A percentile compares a stretch with the other conserved stretches of the same genome.
Conservation (phyloP, 2,329 filamentous ascomycete species). For the Escovopsis weberi region DNA sequence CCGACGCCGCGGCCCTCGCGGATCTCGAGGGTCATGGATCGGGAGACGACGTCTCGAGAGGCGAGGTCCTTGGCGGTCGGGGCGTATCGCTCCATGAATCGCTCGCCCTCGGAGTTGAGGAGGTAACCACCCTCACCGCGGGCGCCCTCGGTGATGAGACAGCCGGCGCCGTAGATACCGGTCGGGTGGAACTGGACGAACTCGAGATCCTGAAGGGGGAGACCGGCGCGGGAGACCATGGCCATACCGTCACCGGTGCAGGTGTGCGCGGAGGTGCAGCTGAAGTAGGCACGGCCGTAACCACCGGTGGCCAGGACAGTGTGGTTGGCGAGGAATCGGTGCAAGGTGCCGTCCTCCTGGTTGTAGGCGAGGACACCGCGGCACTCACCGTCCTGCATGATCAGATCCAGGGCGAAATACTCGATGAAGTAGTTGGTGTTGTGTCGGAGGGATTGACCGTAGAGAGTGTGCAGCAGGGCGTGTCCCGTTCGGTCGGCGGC, state of each 20-base stretch:
- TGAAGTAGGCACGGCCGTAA: conserved; percentile 97
- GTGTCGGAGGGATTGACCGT: conserved; percentile 90
- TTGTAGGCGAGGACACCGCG: conserved; percentile 96
- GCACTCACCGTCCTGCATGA: conserved; percentile 96
- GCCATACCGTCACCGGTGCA: conserved; percentile 99
- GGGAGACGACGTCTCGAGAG: conserved; percentile 87
- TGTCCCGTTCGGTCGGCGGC: conserved; percentile 95
- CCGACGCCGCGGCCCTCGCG: conserved; percentile 94
- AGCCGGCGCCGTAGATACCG: conserved; percentile 96
- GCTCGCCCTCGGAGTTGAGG: conserved; percentile 93
- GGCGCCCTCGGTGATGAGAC: conserved; percentile 93
- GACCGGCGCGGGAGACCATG: conserved; percentile 94
- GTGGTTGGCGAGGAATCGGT: conserved; percentile 93
- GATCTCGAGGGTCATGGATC: conserved; percentile 97
- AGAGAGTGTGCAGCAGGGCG: conserved; percentile 94
- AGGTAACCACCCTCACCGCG: conserved; percentile 98
- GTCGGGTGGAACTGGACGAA: conserved; percentile 99
- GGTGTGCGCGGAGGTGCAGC: conserved; percentile 93
- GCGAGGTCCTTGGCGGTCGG: conserved; percentile 97
- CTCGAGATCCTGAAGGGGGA: conserved; percentile 97
- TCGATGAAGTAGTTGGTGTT: conserved; percentile 99
- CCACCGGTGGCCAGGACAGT: conserved; percentile 94
- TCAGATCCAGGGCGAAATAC: conserved; percentile 91
- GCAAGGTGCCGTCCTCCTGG: conserved; percentile 94
- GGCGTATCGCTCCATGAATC: conserved; percentile 98